These are phyloP conservation scores for Fusarium gaditjirri DNA, from an alignment of 2,329 filamentous ascomycete species.

Conservation along the genomic window DNA sequence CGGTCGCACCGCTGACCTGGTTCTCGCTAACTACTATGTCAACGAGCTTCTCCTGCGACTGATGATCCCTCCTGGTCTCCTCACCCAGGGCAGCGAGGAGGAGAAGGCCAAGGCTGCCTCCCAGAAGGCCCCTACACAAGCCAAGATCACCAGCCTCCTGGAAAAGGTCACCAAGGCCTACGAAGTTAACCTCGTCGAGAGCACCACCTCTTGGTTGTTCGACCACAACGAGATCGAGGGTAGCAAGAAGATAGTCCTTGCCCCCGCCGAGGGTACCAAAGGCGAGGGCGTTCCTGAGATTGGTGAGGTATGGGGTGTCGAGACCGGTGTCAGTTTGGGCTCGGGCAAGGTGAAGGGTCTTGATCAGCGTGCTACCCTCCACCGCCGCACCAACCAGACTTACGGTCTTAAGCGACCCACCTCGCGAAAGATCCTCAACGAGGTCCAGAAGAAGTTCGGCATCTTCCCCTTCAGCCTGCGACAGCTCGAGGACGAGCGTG, in stretches of 20 bases:
- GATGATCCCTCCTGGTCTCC: slow-evolving; percentile 88
- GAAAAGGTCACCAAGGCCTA: slow-evolving; percentile 94
- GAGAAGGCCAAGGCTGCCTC: slow-evolving; percentile 92
- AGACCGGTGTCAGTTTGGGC: slow-evolving; percentile 91
- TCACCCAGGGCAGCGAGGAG: slow-evolving; percentile 86
- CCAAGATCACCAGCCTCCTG: slow-evolving; percentile 85
- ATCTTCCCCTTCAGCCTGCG: slow-evolving; percentile 97
- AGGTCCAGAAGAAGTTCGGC: slow-evolving; percentile 97
- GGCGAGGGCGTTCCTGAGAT: slow-evolving; percentile 90
- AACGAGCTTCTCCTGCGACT: slow-evolving; percentile 94
- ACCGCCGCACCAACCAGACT: slow-evolving; percentile 91
- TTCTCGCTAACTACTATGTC: slow-evolving; percentile 92
- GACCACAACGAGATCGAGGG: slow-evolving; percentile 98
- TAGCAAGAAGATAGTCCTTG: slow-evolving; percentile 95
- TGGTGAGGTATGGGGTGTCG: slow-evolving; percentile 96
- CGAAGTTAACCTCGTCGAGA: slow-evolving; percentile 93
- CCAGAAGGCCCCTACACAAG: slow-evolving; percentile 84
- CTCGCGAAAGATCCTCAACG: slow-evolving; percentile 90
- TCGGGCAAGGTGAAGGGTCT: slow-evolving; percentile 95
- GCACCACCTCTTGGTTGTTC: slow-evolving; percentile 97
- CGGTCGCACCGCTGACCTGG: slow-evolving; percentile 84
- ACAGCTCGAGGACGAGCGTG: slow-evolving; percentile 95
- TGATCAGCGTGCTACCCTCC: slow-evolving; percentile 87
- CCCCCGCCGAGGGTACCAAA: slow-evolving; percentile 86
- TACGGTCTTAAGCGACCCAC: slow-evolving; percentile 95